A percentile compares a stretch with the other conserved stretches of the same genome.
Conservation (phyloP, 2,329 filamentous ascomycete species). For the Xylariaceae sp. region DNA sequence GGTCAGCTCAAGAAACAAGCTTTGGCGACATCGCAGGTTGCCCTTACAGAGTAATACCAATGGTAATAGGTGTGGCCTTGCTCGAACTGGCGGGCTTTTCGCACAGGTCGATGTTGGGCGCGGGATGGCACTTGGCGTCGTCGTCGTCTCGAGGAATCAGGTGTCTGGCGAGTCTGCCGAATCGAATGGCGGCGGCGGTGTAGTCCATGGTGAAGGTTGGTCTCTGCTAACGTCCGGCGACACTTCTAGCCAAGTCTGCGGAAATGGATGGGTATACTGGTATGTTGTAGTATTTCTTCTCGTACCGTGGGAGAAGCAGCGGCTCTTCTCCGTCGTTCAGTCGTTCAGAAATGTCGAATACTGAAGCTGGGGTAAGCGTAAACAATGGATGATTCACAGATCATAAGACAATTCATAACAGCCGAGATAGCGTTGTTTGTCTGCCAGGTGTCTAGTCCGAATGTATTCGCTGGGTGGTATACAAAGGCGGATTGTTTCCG, state of each 20-base stretch:
- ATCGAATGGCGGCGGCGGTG: slow-evolving; percentile 6
- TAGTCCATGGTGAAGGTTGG: slow-evolving; percentile 12
- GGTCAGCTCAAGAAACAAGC: slow-evolving; percentile 1
- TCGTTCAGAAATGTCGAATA: not conserved
- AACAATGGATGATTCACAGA: slow-evolving; percentile 4
- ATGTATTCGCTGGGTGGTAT: not conserved
- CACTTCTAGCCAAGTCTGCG: not conserved
- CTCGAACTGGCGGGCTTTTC: slow-evolving; percentile 26
- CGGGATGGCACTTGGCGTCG: slow-evolving; percentile 24
- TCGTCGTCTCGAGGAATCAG: slow-evolving; percentile 20
- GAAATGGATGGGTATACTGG: not conserved
- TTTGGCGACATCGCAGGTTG: not conserved
- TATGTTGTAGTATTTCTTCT: not conserved
- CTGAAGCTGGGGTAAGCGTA: not conserved
- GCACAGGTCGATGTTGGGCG: slow-evolving; percentile 28
- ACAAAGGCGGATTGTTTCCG: not conserved
- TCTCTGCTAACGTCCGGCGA: not conserved
- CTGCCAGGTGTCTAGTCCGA: not conserved
- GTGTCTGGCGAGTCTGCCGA: slow-evolving; percentile 20
- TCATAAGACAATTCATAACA: not conserved
- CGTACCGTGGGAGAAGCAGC: not conserved
- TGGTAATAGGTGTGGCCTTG: slow-evolving; percentile 21
- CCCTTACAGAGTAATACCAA: slow-evolving; percentile 26
- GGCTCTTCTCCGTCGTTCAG: not conserved
- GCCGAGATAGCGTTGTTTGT: not conserved